phyloP scores from a whole-genome alignment of 2,329 filamentous ascomycete genomes.

The Paracamarosporium sp. region DNA sequence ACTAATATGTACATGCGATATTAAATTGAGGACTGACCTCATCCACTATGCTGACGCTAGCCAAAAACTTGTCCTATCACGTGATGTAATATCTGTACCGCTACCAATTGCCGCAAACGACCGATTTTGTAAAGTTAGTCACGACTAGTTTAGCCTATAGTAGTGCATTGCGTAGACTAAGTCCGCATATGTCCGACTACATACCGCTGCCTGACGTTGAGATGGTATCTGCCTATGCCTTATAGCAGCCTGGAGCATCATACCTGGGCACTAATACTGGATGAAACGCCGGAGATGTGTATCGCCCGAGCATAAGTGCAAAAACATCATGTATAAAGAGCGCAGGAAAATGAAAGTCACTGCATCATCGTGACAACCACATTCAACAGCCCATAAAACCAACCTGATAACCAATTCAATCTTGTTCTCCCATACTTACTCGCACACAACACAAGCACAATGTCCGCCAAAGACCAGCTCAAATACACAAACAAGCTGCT shows the following conservation, averaged over 20 bases:
- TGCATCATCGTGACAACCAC: slow-evolving; percentile 6
- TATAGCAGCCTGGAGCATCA: background rate
- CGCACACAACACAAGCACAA: slow-evolving; percentile 6
- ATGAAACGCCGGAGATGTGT: background rate
- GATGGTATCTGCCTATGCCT: background rate
- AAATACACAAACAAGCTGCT: slow-evolving; percentile 59
- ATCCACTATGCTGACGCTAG: background rate
- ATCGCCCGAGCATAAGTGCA: background rate
- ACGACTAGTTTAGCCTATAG: background rate
- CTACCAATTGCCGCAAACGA: background rate
- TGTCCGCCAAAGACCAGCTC: slow-evolving; percentile 43
- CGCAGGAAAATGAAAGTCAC: background rate
- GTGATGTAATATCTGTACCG: background rate
- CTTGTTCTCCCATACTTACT: background rate
- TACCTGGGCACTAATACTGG: background rate
- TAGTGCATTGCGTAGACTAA: background rate
- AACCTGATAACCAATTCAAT: background rate
- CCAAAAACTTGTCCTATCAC: background rate
- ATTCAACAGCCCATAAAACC: background rate
- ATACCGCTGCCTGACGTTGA: background rate
- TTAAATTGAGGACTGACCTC: background rate
- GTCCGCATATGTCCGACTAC: background rate
- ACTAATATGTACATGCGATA: background rate
- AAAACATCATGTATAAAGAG: background rate
- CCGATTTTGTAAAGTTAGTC: background rate